Conservation (phyloP, 352 stramenopile species). For the Globisporangium takayamanum region DNA sequence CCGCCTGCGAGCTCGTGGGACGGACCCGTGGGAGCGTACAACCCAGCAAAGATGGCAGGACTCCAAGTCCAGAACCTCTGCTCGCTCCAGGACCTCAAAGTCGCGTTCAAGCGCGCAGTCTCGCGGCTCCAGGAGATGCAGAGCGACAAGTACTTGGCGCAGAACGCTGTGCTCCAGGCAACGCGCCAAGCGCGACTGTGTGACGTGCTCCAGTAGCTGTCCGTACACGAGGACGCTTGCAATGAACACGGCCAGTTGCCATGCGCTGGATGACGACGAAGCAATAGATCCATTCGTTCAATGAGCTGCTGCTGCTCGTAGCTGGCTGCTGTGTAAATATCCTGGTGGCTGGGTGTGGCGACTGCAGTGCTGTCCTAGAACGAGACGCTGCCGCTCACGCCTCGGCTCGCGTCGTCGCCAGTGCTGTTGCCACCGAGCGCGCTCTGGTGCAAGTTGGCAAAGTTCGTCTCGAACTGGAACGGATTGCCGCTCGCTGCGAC, state of each 20-base stretch:
- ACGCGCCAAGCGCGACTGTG: slow-evolving; percentile 20
- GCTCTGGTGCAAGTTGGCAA: slow-evolving; percentile 19
- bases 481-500: slow-evolving; percentile 1
- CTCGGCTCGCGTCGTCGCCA: background rate
- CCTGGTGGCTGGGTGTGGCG: no score
- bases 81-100: slow-evolving; percentile 61
- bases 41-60: slow-evolving; percentile 47
- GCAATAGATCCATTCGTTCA: background rate
- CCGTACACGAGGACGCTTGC: no score
- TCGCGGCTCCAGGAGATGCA: slow-evolving; percentile 88
- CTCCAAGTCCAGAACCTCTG: slow-evolving; percentile 59
- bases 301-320: background rate
- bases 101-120: slow-evolving; percentile 72
- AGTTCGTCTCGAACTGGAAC: slow-evolving; percentile 16
- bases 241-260: no score
- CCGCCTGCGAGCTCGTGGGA: slow-evolving; percentile 67
- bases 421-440: slow-evolving; percentile 8
- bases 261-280: background rate
- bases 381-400: no score
- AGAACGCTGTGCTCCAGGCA: slow-evolving; percentile 31
- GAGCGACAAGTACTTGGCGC: slow-evolving; percentile 51
- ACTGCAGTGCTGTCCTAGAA: no score
- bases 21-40: slow-evolving; percentile 43
- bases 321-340: no score
- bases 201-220: slow-evolving; percentile 13